phyloP scores from a whole-genome alignment of 2,329 filamentous ascomycete genomes.

The Eutypella sp. region DNA sequence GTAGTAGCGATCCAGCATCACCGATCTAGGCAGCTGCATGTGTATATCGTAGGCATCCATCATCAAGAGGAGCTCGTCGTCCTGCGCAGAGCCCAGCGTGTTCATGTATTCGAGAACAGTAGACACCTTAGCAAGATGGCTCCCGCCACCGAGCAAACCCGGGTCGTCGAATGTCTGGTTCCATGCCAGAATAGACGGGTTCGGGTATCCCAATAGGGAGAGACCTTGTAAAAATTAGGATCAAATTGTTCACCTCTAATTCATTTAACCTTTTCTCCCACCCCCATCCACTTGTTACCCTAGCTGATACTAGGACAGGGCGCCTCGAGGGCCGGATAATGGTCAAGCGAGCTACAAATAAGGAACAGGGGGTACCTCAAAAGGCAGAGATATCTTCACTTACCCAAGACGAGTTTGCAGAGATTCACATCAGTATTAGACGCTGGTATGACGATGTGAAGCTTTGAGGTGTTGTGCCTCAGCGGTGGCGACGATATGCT shows the following conservation, averaged over 20 bases:
- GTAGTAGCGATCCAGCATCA: not conserved
- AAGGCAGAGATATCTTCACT: not conserved
- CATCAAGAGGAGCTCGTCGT: slow-evolving; percentile 1
- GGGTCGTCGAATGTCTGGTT: not conserved
- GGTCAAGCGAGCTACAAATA: not conserved
- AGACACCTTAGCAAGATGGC: not conserved
- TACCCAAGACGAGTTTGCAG: not conserved
- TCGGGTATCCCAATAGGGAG: not conserved
- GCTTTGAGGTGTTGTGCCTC: not conserved
- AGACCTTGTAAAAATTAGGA: not conserved
- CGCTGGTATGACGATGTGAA: not conserved
- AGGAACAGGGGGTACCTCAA: not conserved
- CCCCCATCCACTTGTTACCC: not conserved
- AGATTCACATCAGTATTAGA: not conserved
- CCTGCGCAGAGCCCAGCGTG: not conserved
- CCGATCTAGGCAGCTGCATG: not conserved
- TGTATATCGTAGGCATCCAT: slow-evolving; percentile 1
- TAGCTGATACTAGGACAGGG: no score
- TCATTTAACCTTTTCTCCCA: not conserved
- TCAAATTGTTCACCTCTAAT: no score
- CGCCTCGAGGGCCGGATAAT: not conserved
- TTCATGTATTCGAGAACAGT: not conserved
- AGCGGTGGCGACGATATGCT: no score
- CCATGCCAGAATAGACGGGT: not conserved
- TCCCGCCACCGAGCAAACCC: not conserved